Conservation (phyloP, 2,329 filamentous ascomycete species). For the Epichloe sibirici region DNA sequence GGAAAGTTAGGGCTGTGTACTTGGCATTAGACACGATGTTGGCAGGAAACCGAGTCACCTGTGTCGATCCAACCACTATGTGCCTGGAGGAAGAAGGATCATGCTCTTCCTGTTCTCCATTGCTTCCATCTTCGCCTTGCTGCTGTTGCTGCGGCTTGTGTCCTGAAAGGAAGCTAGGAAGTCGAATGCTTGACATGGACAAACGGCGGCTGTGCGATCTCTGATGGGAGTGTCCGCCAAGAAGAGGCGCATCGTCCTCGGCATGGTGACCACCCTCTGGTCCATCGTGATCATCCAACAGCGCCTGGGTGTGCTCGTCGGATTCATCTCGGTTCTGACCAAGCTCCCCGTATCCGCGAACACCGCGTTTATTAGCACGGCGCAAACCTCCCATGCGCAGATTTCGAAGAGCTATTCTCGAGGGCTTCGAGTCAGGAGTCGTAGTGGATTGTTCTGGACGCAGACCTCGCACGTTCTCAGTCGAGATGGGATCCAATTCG, state of each 20-base stretch:
- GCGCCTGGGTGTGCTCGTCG: slow-evolving; percentile 53
- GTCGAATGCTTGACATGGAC: slow-evolving; percentile 39
- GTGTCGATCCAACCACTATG: slow-evolving; percentile 62
- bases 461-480: slow-evolving; percentile 20
- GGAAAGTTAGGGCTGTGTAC: slow-evolving; percentile 89
- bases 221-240: slow-evolving; percentile 30
- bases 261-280: slow-evolving; percentile 48
- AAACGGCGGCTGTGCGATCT: slow-evolving; percentile 16
- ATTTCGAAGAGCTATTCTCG: slow-evolving; percentile 58
- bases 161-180: slow-evolving; percentile 54
- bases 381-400: slow-evolving; percentile 54
- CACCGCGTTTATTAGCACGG: slow-evolving; percentile 39
- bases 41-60: slow-evolving; percentile 66
- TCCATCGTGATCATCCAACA: slow-evolving; percentile 52
- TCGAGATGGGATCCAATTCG: slow-evolving; percentile 59
- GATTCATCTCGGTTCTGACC: slow-evolving; percentile 42
- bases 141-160: slow-evolving; percentile 11
- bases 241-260: slow-evolving; percentile 60
- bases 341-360: slow-evolving; percentile 47
- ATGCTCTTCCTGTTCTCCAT: slow-evolving; percentile 40
- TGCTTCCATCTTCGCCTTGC: slow-evolving; percentile 23
- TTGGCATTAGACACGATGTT: slow-evolving; percentile 96
- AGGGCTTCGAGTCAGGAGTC: slow-evolving; percentile 37
- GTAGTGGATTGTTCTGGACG: slow-evolving; percentile 16
- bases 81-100: slow-evolving; percentile 60